phyloP scores from a whole-genome alignment of 169 alveolate genomes.

The Babesia bigemina region DNA sequence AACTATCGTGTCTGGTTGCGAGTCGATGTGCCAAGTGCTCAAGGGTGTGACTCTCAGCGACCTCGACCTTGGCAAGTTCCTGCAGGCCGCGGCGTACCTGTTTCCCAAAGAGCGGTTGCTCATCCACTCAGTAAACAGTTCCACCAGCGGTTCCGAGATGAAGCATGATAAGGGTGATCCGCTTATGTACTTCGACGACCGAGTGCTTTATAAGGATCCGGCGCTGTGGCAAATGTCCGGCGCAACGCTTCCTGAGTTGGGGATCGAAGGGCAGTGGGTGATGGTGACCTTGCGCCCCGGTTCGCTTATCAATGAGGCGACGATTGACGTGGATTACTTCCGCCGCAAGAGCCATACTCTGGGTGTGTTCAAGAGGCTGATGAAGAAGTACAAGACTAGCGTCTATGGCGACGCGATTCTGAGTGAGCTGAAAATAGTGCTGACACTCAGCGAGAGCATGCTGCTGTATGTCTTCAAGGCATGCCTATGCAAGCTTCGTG shows the following conservation, averaged over 20 bases:
- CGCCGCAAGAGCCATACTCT: conserved; percentile 26
- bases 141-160: conserved; percentile 11
- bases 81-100: conserved; percentile 43
- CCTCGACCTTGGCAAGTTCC: conserved; percentile 51
- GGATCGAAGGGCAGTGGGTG: conserved; percentile 38
- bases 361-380: conserved; percentile 41
- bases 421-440: conserved; percentile 55
- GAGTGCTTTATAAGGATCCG: conserved; percentile 42
- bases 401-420: conserved; percentile 47
- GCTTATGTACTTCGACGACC: conserved; percentile 66
- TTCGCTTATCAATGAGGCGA: conserved; percentile 11
- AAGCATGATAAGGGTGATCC: conserved; percentile 43
- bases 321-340: conserved; percentile 40
- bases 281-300: conserved; percentile 25
- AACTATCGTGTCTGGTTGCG: conserved; percentile 20
- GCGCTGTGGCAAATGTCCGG: conserved; percentile 16
- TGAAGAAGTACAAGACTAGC: conserved; percentile 63
- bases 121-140: conserved; percentile 28
- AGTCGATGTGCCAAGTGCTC: conserved; percentile 47
- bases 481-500: conserved; percentile 37
- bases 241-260: conserved; percentile 26
- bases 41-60: conserved; percentile 53
- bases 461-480: conserved; percentile 52
- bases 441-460: conserved; percentile 47
- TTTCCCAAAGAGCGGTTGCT: conserved; percentile 33